Percentiles rank a stretch among this genome's conserved stretches.
Conservation (phyloP, 1,139 yeast genomes). For the Petasospora rhodanensis region DNA sequence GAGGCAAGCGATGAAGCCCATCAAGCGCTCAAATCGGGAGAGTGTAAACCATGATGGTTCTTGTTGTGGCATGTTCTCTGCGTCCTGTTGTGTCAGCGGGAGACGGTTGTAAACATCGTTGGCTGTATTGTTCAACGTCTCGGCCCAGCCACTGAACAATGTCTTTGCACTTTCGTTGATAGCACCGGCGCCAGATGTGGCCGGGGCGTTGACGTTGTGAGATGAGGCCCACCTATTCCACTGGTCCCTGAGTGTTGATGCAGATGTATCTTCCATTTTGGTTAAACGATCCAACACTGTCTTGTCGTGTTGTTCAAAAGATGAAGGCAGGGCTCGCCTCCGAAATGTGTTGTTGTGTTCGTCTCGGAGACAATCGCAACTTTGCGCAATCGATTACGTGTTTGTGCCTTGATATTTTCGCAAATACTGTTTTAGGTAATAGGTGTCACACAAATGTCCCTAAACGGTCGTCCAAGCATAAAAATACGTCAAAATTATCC, state of each 20-base stretch:
- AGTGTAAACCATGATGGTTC: slow-evolving; percentile 60
- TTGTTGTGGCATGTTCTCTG: slow-evolving; percentile 35
- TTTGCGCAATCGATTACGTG: no score
- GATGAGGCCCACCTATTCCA: slow-evolving; percentile 34
- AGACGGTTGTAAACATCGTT: slow-evolving; percentile 46
- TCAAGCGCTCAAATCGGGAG: slow-evolving; percentile 72
- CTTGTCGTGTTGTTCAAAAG: no score
- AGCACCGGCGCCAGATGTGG: slow-evolving; percentile 19
- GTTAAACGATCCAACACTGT: no score
- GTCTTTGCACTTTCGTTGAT: slow-evolving; percentile 32
- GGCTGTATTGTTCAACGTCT: slow-evolving; percentile 35
- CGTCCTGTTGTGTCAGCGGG: slow-evolving; percentile 49
- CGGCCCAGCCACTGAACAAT: slow-evolving; percentile 35
- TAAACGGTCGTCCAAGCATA: no score
- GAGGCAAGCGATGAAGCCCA: slow-evolving; percentile 75
- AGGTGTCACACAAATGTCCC: no score
- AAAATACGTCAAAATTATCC: no score
- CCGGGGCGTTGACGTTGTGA: slow-evolving; percentile 18
- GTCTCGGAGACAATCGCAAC: no score
- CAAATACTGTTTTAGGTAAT: no score
- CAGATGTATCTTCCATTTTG: slow-evolving; percentile 17
- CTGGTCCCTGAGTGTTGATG: slow-evolving; percentile 31
- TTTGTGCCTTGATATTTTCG: no score
- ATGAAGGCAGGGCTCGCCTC: no score
- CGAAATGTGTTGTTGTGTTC: no score